phyloP scores from a whole-genome alignment of 306 rosid species.

The Cucumis hystrix region DNA sequence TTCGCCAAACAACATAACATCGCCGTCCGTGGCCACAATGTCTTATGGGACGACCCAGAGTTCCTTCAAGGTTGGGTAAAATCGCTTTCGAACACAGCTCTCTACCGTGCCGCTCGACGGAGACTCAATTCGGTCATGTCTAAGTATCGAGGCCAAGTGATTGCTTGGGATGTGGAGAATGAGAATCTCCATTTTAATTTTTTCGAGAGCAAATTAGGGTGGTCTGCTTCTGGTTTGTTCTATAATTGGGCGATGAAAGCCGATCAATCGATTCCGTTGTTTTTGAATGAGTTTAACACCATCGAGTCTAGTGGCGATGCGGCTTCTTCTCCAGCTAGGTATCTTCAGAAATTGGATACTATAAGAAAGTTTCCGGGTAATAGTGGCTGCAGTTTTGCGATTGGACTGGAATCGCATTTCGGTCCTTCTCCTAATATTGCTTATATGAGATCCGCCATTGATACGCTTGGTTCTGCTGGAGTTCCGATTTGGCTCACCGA shows the following conservation, averaged over 20 bases:
- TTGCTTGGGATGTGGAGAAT: slow-evolving; percentile 74
- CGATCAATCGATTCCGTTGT: slow-evolving; percentile 32
- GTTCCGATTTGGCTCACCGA: slow-evolving; percentile 71
- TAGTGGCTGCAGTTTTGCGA: slow-evolving; percentile 12
- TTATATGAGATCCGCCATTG: slow-evolving; percentile 57
- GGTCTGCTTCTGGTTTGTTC: slow-evolving; percentile 11
- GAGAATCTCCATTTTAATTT: slow-evolving; percentile 50
- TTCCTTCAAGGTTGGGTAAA: slow-evolving; percentile 39
- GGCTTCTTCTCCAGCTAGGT: slow-evolving; percentile 24
- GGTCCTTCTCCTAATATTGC: slow-evolving; percentile 26
- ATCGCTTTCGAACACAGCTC: slow-evolving; percentile 21
- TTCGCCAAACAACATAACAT: slow-evolving; percentile 30
- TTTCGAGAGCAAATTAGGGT: slow-evolving; percentile 39
- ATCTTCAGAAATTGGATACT: slow-evolving; percentile 31
- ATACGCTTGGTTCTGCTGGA: slow-evolving; percentile 43
- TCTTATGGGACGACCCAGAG: slow-evolving; percentile 50
- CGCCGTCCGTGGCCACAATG: slow-evolving; percentile 55
- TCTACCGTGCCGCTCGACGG: slow-evolving; percentile 12
- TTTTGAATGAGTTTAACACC: slow-evolving; percentile 57
- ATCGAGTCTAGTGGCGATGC: slow-evolving; percentile 42
- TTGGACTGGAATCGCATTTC: slow-evolving; percentile 68
- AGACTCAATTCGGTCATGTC: slow-evolving; percentile 35
- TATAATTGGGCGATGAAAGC: slow-evolving; percentile 25
- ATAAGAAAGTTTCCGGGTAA: slow-evolving; percentile 24
- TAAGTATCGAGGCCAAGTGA: slow-evolving; percentile 42